Evolutionary conservation across 306 rosid genomes (phyloP), one percentile per base, ranked within the genome.

Genomic region (Lagenaria siceraria): DNA sequence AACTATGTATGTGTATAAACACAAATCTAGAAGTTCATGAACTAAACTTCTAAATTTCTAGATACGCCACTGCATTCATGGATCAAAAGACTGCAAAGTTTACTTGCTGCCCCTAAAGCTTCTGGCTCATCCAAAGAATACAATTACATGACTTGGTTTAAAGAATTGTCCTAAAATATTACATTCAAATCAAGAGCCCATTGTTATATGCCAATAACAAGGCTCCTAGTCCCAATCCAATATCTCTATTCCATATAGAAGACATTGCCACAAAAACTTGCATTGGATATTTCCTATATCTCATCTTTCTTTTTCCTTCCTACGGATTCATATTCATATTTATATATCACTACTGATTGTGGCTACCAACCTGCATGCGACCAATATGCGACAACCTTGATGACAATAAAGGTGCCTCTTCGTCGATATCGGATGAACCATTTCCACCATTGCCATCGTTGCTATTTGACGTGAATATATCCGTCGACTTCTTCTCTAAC

Each of bases 301-400:
- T 38, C 3, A 40, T 42, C 36, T 12, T 59, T 12, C 27, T 27
- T 13, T 72, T 25, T 29, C 42, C 38, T 49, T 51, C 77, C 77
- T 29, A 27, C 5, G 2, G 9, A 51, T 29, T 27, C 77, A 74
- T 55, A 52, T 75, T 21, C 78, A 80, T 83, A 72, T 72, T 72
- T 72, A 72, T 48, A 69, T 69, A 43, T 48, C 76, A 48, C 76
- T 85, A 85, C 52, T 86, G 68, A 46, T 78, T 85, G 78, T 86
- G 85, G 79, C 78, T 89, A 81, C 87, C 81, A 38, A 82, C 29
- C 77, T 84, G 93, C 36, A 84, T 62, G 6, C 93, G 91, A 68
- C 98, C 99, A 22, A 90, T 59, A 77, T 89, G 90, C 59, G 97
- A 89, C 82, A 90, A 73, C 82, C 99, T 88, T 51, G 97, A 90